Base-by-base conservation (phyloP, 192 early-diverging fungal species). In the Spizellomyces sp. region DNA sequence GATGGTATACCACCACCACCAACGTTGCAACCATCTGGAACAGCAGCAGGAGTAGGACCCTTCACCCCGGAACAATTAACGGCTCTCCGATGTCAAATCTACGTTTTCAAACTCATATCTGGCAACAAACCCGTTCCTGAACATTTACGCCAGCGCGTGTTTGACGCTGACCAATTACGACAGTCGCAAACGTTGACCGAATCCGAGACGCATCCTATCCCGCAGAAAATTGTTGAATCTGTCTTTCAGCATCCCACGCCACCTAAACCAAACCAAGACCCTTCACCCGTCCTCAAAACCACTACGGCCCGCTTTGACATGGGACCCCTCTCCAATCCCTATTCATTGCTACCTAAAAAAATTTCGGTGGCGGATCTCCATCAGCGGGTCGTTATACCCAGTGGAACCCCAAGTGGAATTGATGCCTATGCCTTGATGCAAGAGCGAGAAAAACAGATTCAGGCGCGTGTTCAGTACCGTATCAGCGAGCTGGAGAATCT, bases 81-180 rank as follows among this genome's bases (percentile, higher is more conserved):
- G 9, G 81, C 84, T 9, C 82, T 98, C 27, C 87, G 90, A 70
- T 83, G 82, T 64, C 96, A 98, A 65, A 95, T 95, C 64, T 80
- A 91, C 46, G 93, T 93, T 44, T 96, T 90, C 79, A 92, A 94
- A 63, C 79, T 91, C 22, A 87, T 95, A 47, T 84, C 91, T 44
- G 82, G 83, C 71, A 95, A 94, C 77, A 81, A 92, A 81, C 87
- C 90, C 8, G 76, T 98, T 10, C 93, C 94, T 58, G 75, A 83
- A 43, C 74, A 87, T 61, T 76, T 94, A 41, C 89, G 90, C 64
- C 81, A 90, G 69, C 87, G 86, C 48, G 81, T 96, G 14, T 93
- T 93, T 59, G 70, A 82, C 50, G 56, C 50, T 8, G 65, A 58
- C 19, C 57, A 46, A 41, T 57, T 45, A 66, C 75, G 10, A 21